Base-by-base conservation (phyloP, 108 stramenopile species). In the Bacterosira constricta region DNA sequence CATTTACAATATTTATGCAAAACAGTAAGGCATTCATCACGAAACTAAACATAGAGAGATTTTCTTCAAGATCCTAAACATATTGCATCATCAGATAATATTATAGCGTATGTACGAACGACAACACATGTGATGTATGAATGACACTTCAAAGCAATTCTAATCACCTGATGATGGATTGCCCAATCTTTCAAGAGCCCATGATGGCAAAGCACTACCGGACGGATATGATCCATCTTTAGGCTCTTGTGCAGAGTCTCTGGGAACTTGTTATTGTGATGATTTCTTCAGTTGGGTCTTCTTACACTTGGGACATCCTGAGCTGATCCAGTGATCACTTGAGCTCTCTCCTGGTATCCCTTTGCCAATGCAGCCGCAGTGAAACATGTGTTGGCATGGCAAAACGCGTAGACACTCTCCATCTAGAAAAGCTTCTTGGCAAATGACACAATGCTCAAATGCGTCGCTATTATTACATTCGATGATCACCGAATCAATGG, bases 301-400 rank as follows among this genome's bases (percentile, higher is more conserved):
- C 79, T 89, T 86, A 65, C 91, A 92, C 25, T 82, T 92, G 1
- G 91, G 88, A 67, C 91, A 92, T 27, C 91, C 88, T 35, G 64
- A 71, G 3, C 84, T 85, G 23, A 62, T 60, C 55, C 86, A 86
- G 37, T 90, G 85, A 37, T 83, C 81, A 30, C 60, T 55, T 15
- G 80, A 82, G 25, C 72, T 67, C 12, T 83, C 77, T 38, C 81
- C 83, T 12, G 81, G 76, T 10, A 94, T 63, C 90, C 91, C 92
- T 11, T 79, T 81, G 55, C 90, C 91, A 55, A 95, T 92, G 70
- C 93, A 96, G 4, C 85, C 80, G 20, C 67, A 76, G 63, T 96
- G 96, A 71, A 96, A 96, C 6, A 72, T 66, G 69, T 96, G 96
- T 17, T 85, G 44, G 66, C 96, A 96, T 1, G 93, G 92, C 55